Conservation (phyloP, 371 early-diverging fungal species). For the Mortierella sp. region DNA sequence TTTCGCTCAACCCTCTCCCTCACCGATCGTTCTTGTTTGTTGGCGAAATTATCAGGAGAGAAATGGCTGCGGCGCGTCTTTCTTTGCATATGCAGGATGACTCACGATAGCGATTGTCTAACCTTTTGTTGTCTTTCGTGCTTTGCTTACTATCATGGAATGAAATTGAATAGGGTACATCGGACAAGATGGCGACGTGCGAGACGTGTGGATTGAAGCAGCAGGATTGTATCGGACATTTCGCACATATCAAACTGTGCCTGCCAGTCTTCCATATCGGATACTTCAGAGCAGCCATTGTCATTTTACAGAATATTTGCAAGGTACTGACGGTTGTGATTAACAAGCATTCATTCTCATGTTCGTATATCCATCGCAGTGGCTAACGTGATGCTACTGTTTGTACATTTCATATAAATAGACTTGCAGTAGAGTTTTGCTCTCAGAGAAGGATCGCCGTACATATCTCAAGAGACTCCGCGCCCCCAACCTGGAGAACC, state of each 20-base stretch:
- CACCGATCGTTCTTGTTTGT: background rate
- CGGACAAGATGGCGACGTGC: constrained; percentile 90
- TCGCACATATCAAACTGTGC: constrained; percentile 94
- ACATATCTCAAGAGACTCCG: constrained; percentile 80
- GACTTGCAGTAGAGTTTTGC: constrained; percentile 90
- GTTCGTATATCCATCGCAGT: too few species aligned
- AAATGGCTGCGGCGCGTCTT: constrained; percentile 27
- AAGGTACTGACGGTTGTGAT: constrained; percentile 76
- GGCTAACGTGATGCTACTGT: background rate
- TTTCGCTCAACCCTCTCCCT: background rate
- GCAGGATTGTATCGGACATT: constrained; percentile 98
- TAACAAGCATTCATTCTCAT: background rate
- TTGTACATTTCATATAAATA: constrained; percentile 33
- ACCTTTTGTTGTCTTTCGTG: background rate
- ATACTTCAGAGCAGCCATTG: constrained; percentile 92
- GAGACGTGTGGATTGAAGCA: constrained; percentile 94
- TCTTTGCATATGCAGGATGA: constrained; percentile 23
- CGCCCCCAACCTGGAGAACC: constrained; percentile 85
- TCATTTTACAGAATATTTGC: constrained; percentile 97
- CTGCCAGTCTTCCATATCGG: constrained; percentile 99
- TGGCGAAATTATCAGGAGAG: background rate
- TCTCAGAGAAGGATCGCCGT: constrained; percentile 88
- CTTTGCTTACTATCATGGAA: background rate
- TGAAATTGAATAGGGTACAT: constrained; percentile 76
- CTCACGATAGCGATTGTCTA: constrained; percentile 10